These are phyloP conservation scores for Tremellales sp. DNA, from an alignment of 1,284 basidiomycete genomes.

Conservation along the genomic window DNA sequence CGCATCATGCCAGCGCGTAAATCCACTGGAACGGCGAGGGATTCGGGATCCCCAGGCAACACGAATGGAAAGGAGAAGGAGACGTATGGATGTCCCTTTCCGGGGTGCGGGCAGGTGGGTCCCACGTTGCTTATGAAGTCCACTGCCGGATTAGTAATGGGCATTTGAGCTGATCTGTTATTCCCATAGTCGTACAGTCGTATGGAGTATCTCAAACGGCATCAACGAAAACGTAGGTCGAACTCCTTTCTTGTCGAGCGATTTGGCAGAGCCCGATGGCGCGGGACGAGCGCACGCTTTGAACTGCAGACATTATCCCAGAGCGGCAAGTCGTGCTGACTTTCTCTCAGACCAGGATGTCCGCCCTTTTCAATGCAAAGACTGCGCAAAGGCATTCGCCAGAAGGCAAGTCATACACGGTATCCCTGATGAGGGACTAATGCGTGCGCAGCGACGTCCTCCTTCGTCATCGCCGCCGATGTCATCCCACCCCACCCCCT, in stretches of 20 bases:
- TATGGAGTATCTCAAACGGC: slow-evolving; percentile 49
- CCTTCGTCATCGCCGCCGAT: slow-evolving; percentile 47
- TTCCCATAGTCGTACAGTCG: slow-evolving; percentile 41
- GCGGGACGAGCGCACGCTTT: too few relatives aligned
- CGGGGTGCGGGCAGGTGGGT: slow-evolving; percentile 45
- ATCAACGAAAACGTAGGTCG: slow-evolving; percentile 49
- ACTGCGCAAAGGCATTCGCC: slow-evolving; percentile 49
- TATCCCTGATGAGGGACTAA: slow-evolving; percentile 2
- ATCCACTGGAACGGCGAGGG: slow-evolving; percentile 11
- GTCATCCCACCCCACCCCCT: slow-evolving; percentile 47
- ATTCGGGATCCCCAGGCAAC: background rate
- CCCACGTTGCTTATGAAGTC: background rate
- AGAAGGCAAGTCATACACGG: slow-evolving; percentile 40
- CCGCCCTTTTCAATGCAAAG: slow-evolving; percentile 47
- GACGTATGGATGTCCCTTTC: slow-evolving; percentile 41
- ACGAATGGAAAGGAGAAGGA: slow-evolving; percentile 42
- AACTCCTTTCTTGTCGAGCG: background rate
- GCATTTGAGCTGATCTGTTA: too few relatives aligned
- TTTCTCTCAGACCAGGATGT: slow-evolving; percentile 43
- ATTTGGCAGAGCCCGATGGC: too few relatives aligned
- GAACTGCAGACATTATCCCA: too few relatives aligned
- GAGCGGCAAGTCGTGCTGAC: background rate
- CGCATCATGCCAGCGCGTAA: slow-evolving; percentile 18
- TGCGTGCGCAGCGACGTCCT: slow-evolving; percentile 43
- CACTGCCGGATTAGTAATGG: too few relatives aligned